Percentiles rank a stretch among this genome's conserved stretches.
Conservation (phyloP, 1,284 basidiomycete species). For the Apiotrichum montevideense region DNA sequence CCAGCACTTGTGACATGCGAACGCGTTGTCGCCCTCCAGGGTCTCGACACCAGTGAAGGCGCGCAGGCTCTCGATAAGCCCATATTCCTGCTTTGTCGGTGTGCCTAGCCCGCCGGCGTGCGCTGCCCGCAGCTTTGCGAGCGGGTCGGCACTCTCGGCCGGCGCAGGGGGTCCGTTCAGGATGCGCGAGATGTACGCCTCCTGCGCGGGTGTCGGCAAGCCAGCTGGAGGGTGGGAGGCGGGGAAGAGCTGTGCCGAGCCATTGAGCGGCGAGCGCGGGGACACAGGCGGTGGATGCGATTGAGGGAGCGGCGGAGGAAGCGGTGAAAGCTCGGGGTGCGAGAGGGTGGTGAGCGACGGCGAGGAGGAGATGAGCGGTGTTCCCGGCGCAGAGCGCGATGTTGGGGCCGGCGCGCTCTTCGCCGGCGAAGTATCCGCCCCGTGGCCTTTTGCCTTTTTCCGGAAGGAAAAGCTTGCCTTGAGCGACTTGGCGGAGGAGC, state of each 20-base stretch:
- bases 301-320: no score
- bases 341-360: not conserved
- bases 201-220: slow-evolving; percentile 40
- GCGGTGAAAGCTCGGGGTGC: no score
- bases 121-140: slow-evolving; percentile 36
- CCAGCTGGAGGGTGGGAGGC: no score
- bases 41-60: slow-evolving; percentile 86
- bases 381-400: not conserved
- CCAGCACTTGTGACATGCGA: slow-evolving; percentile 90
- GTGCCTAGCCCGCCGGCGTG: slow-evolving; percentile 22
- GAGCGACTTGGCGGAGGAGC: not conserved
- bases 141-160: slow-evolving; percentile 26
- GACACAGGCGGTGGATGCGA: no score
- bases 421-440: slow-evolving; percentile 22
- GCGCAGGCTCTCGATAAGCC: slow-evolving; percentile 58
- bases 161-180: slow-evolving; percentile 31
- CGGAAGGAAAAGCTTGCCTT: slow-evolving; percentile 34
- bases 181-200: slow-evolving; percentile 47
- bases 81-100: slow-evolving; percentile 20
- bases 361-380: slow-evolving; percentile 7
- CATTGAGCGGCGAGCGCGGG: not conserved
- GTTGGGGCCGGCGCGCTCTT: no score
- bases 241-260: no score
- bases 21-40: slow-evolving; percentile 86
- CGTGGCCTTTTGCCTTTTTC: slow-evolving; percentile 15